Percentiles rank a stretch among this genome's conserved stretches.
phyloP scores from a whole-genome alignment of 176 grass and related monocot species.

The Musa troglodytarum region DNA sequence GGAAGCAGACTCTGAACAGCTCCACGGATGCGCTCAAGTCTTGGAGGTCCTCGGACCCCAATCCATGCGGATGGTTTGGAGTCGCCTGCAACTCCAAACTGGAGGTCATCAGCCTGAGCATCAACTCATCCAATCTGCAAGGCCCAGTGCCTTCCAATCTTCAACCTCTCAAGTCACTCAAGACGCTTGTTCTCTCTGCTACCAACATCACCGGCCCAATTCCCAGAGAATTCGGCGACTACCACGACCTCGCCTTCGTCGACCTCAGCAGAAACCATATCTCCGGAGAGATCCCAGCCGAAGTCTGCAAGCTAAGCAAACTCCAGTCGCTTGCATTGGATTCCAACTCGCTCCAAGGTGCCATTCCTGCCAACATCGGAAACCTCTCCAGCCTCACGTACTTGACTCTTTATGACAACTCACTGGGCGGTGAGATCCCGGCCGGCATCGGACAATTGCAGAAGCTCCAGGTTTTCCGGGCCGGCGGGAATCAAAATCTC shows the following conservation, averaged over 20 bases:
- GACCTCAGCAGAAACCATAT: slow-evolving; percentile 82
- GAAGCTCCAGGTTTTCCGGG: slow-evolving; percentile 79
- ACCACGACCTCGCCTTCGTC: slow-evolving; percentile 35
- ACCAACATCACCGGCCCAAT: slow-evolving; percentile 76
- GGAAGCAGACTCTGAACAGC: slow-evolving; percentile 46
- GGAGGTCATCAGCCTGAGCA: slow-evolving; percentile 33
- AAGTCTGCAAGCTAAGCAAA: slow-evolving; percentile 63
- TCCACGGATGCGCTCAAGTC: slow-evolving; percentile 36
- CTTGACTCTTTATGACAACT: slow-evolving; percentile 68
- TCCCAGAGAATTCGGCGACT: slow-evolving; percentile 46
- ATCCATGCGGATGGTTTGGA: slow-evolving; percentile 70
- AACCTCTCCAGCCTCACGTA: slow-evolving; percentile 51
- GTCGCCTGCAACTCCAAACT: slow-evolving; percentile 59
- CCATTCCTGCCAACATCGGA: slow-evolving; percentile 59
- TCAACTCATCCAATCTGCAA: slow-evolving; percentile 55
- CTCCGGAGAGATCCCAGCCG: slow-evolving; percentile 46
- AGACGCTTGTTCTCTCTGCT: slow-evolving; percentile 54
- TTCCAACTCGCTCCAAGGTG: slow-evolving; percentile 55
- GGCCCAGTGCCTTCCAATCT: slow-evolving; percentile 45
- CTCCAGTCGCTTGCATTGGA: slow-evolving; percentile 55
- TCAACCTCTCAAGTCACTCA: slow-evolving; percentile 43
- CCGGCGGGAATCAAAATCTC: slow-evolving; percentile 72
- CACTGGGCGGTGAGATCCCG: slow-evolving; percentile 54
- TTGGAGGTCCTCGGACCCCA: slow-evolving; percentile 53
- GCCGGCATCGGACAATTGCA: slow-evolving; percentile 51